phyloP scores from a whole-genome alignment of 139 green algal genomes.

The Closterium sp. region DNA sequence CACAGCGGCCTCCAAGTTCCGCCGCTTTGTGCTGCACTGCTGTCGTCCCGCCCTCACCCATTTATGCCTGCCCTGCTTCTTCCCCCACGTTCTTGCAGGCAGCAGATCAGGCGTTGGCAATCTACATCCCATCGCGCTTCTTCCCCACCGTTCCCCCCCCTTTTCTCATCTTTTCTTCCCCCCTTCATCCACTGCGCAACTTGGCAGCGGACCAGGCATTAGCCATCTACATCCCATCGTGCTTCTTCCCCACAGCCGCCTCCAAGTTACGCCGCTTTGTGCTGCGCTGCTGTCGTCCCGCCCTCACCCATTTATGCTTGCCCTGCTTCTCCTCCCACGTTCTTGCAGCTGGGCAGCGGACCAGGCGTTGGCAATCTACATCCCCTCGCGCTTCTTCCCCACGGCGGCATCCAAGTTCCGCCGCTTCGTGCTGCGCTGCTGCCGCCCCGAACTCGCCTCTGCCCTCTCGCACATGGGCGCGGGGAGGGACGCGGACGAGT shows the following conservation, averaged over 20 bases:
- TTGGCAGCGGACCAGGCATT: too few species aligned
- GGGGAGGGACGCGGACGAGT: slow-evolving; percentile 7
- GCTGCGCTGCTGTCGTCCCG: too few species aligned
- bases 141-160: too few species aligned
- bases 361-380: slow-evolving; percentile 43
- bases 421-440: slow-evolving; percentile 39
- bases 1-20: slow-evolving; percentile 20
- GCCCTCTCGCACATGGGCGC: not conserved
- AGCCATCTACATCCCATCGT: too few species aligned
- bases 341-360: slow-evolving; percentile 40
- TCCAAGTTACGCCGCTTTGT: too few species aligned
- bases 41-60: too few species aligned
- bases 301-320: slow-evolving; percentile 11
- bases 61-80: too few species aligned
- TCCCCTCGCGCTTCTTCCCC: slow-evolving; percentile 42
- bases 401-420: slow-evolving; percentile 23
- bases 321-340: not conserved
- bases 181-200: too few species aligned
- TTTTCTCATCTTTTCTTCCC: too few species aligned
- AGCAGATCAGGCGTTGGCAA: slow-evolving; percentile 33
- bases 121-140: slow-evolving; percentile 43
- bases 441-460: slow-evolving; percentile 12
- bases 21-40: slow-evolving; percentile 37
- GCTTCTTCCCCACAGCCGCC: too few species aligned
- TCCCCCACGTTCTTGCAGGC: slow-evolving; percentile 7